Conservation (phyloP, 192 early-diverging fungal genomes). For the Phlyctochytrium arcticum region DNA sequence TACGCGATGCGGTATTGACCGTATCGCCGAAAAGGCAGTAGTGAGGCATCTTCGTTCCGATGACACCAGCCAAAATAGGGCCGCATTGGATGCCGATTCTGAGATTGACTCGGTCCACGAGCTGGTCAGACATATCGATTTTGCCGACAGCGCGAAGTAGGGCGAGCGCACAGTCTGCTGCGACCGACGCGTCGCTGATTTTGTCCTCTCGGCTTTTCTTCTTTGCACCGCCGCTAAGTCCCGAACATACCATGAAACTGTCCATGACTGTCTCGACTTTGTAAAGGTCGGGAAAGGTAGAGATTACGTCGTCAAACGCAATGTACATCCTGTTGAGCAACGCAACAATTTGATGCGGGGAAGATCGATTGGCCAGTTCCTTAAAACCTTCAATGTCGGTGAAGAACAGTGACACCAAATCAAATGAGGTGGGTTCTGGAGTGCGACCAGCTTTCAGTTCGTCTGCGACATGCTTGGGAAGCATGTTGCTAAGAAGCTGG, state of each 20-base stretch:
- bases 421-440: slow-evolving; percentile 27
- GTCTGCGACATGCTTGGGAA: slow-evolving; percentile 25
- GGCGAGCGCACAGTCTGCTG: slow-evolving; percentile 30
- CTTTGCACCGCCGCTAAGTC: slow-evolving; percentile 15
- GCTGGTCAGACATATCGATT: slow-evolving; percentile 15
- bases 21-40: slow-evolving; percentile 45
- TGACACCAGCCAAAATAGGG: slow-evolving; percentile 39
- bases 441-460: slow-evolving; percentile 28
- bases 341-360: slow-evolving; percentile 33
- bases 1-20: slow-evolving; percentile 35
- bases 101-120: slow-evolving; percentile 24
- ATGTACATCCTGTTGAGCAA: slow-evolving; percentile 38
- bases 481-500: slow-evolving; percentile 33
- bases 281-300: slow-evolving; percentile 32
- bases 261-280: slow-evolving; percentile 47
- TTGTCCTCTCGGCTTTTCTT: slow-evolving; percentile 8
- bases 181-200: slow-evolving; percentile 22
- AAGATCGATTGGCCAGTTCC: slow-evolving; percentile 14
- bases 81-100: slow-evolving; percentile 41
- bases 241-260: slow-evolving; percentile 36
- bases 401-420: slow-evolving; percentile 33
- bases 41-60: slow-evolving; percentile 44
- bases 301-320: slow-evolving; percentile 36
- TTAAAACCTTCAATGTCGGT: slow-evolving; percentile 43
- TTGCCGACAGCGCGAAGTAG: slow-evolving; percentile 14